These are phyloP conservation scores for Rhodotorula taiwanensis DNA, from an alignment of 768 basidiomycete species.

Conservation along the genomic window DNA sequence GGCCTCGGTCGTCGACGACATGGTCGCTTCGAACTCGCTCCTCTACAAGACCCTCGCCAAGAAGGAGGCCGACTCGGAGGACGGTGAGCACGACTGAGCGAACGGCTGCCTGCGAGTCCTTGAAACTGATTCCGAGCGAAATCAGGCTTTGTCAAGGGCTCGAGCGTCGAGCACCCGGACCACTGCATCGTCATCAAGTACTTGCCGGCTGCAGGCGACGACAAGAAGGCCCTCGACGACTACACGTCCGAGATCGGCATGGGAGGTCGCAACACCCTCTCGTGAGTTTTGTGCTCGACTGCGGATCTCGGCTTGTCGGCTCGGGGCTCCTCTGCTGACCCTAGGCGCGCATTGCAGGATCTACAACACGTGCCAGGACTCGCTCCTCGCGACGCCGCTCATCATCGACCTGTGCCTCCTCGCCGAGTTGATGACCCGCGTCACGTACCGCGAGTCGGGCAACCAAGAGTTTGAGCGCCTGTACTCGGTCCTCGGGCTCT, in stretches of 20 bases:
- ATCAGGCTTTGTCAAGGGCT: conserved; percentile 40
- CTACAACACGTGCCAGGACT: conserved; percentile 97
- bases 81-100: not conserved
- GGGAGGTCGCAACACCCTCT: conserved; percentile 86
- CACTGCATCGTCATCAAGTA: conserved; percentile 59
- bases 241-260: conserved; percentile 96
- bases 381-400: conserved; percentile 87
- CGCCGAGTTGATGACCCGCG: conserved; percentile 85
- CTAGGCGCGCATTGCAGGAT: conserved; percentile 39
- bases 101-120: too few species aligned
- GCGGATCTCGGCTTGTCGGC: conserved; percentile 3
- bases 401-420: conserved; percentile 91
- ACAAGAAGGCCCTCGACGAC: conserved; percentile 98
- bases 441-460: conserved; percentile 62
- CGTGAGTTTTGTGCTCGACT: conserved; percentile 50
- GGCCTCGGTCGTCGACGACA: conserved; percentile 94
- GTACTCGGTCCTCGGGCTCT: conserved; percentile 83
- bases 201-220: conserved; percentile 91
- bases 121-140: too few species aligned
- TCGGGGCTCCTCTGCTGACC: not conserved
- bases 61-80: conserved; percentile 48
- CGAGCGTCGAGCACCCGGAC: conserved; percentile 82
- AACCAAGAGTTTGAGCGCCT: conserved; percentile 64
- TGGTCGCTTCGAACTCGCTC: conserved; percentile 76
- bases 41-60: conserved; percentile 67